These are phyloP conservation scores for Mycocentrospora acerina DNA, from an alignment of 2,329 filamentous ascomycete genomes.

Conservation along the genomic window DNA sequence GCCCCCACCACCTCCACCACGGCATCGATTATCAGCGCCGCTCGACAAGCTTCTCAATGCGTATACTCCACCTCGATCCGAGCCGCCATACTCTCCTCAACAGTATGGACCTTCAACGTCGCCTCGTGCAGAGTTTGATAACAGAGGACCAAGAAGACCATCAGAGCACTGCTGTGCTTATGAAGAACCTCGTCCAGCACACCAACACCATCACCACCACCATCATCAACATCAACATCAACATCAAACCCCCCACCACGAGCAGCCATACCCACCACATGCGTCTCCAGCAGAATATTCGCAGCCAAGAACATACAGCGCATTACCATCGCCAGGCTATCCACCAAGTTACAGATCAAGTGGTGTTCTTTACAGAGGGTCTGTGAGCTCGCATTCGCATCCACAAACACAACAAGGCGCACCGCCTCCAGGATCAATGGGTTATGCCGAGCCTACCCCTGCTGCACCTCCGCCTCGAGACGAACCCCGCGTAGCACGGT, in stretches of 20 bases:
- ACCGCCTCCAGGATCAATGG: constrained; percentile 32
- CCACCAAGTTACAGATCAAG: constrained; percentile 43
- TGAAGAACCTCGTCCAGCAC: constrained; percentile 34
- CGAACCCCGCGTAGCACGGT: constrained; percentile 30
- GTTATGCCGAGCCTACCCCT: constrained; percentile 35
- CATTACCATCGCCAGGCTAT: constrained; percentile 43
- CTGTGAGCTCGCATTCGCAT: constrained; percentile 39
- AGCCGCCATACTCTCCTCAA: constrained; percentile 44
- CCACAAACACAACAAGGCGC: constrained; percentile 41
- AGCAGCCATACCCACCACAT: constrained; percentile 39
- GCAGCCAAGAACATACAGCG: constrained; percentile 36
- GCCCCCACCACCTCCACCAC: constrained; percentile 13
- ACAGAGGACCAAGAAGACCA: constrained; percentile 27
- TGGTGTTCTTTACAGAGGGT: constrained; percentile 41
- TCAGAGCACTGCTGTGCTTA: constrained; percentile 36
- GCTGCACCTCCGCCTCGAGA: constrained; percentile 33
- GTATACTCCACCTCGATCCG: constrained; percentile 44
- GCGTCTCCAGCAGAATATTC: constrained; percentile 38
- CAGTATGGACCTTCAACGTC: constrained; percentile 41
- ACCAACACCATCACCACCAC: constrained; percentile 34
- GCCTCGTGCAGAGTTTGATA: constrained; percentile 39
- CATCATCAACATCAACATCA: constrained; percentile 8
- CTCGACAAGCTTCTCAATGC: constrained; percentile 42
- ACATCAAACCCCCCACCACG: constrained; percentile 24
- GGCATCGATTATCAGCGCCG: constrained; percentile 31